phyloP scores from a whole-genome alignment of 139 green algal species.

The Gonium pectorale region DNA sequence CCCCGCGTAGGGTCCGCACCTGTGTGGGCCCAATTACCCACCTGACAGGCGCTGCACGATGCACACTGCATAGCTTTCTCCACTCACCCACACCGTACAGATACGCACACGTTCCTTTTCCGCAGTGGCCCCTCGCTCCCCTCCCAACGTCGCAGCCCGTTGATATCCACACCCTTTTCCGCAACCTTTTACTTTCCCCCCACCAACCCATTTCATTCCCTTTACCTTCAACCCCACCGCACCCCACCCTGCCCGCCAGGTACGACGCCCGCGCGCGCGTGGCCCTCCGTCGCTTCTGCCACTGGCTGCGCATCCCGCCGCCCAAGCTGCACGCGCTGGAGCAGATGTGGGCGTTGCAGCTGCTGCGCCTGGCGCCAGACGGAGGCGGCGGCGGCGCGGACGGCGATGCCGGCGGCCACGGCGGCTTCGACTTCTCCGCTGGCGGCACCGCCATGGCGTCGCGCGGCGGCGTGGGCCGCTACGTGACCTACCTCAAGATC shows the following conservation, averaged over 20 bases:
- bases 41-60: background rate
- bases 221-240: background rate
- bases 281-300: constrained; percentile 74
- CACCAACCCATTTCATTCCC: background rate
- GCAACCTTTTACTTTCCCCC: too few relatives aligned
- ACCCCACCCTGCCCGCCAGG: constrained; percentile 52
- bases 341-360: constrained; percentile 58
- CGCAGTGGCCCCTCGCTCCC: too few relatives aligned
- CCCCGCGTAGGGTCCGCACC: background rate
- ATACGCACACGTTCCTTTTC: too few relatives aligned
- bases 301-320: constrained; percentile 82
- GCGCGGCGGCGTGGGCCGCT: constrained; percentile 12
- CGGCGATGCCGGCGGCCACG: background rate
- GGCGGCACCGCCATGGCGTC: background rate
- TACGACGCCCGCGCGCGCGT: constrained; percentile 82
- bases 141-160: too few relatives aligned
- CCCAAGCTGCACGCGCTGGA: constrained; percentile 71
- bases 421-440: background rate
- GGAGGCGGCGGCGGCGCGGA: background rate
- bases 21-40: background rate
- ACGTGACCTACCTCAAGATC: constrained; percentile 72
- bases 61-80: background rate
- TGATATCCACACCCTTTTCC: too few relatives aligned
- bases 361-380: constrained; percentile 36
- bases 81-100: background rate